A percentile compares a stretch with the other conserved stretches of the same genome.
Evolutionary conservation across 345 rosid species (phyloP).

Genomic region (Eucalyptus marginata): DNA sequence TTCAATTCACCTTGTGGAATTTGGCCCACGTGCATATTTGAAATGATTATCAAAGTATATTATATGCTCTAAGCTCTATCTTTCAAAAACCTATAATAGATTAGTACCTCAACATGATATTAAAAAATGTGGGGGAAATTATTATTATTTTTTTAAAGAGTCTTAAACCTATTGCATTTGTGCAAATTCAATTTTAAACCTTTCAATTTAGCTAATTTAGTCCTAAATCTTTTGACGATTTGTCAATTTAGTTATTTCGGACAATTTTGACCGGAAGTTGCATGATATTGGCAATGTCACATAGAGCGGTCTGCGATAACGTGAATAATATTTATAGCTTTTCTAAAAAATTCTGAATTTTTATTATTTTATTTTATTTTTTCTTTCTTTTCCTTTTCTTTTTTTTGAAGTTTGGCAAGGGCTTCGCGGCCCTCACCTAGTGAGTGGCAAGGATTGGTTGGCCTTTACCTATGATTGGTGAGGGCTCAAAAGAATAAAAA

Average conservation of each 20-base stretch:
- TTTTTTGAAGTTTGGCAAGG: neutral
- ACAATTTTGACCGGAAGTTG: neutral
- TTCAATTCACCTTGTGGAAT: neutral
- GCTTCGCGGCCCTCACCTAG: neutral
- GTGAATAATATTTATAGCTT: too few relatives aligned
- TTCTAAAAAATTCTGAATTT: neutral
- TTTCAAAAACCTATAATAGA: neutral
- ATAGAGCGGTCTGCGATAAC: fast-evolving
- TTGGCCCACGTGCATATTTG: neutral
- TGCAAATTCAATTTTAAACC: too few relatives aligned
- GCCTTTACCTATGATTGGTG: neutral
- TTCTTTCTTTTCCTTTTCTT: too few relatives aligned
- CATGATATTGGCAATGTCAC: neutral
- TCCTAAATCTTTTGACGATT: neutral
- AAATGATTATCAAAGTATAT: neutral
- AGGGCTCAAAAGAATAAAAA: neutral
- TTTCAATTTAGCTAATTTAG: too few relatives aligned
- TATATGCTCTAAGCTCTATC: neutral
- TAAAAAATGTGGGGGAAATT: neutral
- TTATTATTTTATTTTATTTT: too few relatives aligned
- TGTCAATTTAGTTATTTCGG: neutral
- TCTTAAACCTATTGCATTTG: too few relatives aligned
- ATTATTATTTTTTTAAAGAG: too few relatives aligned
- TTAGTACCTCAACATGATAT: neutral
- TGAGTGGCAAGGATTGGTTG: neutral